Evolutionary conservation across 1,284 basidiomycete species (phyloP).

Genomic region (Gymnopus androsaceus): DNA sequence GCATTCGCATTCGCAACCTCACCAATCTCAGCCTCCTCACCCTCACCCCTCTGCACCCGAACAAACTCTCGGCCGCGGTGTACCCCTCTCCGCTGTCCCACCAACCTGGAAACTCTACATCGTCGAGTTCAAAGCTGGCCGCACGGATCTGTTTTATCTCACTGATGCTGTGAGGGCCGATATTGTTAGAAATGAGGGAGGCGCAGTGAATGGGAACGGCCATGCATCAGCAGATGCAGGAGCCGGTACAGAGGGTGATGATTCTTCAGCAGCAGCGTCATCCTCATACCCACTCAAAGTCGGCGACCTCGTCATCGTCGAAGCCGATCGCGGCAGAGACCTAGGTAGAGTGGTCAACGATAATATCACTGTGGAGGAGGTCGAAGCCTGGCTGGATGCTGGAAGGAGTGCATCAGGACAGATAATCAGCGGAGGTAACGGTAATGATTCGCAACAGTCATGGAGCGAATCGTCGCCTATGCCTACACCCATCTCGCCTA

Average conservation of each 20-base stretch:
- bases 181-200: conserved; percentile 8
- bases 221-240: background rate
- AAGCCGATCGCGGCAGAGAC: conserved; percentile 96
- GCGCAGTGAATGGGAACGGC: conserved; percentile 7
- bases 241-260: background rate
- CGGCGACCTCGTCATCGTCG: conserved; percentile 94
- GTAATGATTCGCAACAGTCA: conserved; percentile 37
- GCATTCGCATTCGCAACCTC: conserved; percentile 26
- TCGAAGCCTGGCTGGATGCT: conserved; percentile 82
- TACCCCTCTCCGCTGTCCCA: conserved; percentile 83
- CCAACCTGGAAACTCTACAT: conserved; percentile 89
- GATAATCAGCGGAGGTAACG: conserved; percentile 18
- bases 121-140: conserved; percentile 95
- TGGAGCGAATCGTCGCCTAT: conserved; percentile 44
- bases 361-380: conserved; percentile 87
- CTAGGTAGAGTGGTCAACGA: conserved; percentile 89
- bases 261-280: too few species aligned
- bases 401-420: conserved; percentile 39
- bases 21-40: background rate
- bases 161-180: conserved; percentile 50
- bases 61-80: conserved; percentile 82
- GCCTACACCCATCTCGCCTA: conserved; percentile 59
- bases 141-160: conserved; percentile 93
- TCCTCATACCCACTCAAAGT: conserved; percentile 60
- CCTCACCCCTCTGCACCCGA: background rate